Evolutionary conservation across 108 stramenopile species (phyloP).

Genomic region (Fragilaria crotonensis): DNA sequence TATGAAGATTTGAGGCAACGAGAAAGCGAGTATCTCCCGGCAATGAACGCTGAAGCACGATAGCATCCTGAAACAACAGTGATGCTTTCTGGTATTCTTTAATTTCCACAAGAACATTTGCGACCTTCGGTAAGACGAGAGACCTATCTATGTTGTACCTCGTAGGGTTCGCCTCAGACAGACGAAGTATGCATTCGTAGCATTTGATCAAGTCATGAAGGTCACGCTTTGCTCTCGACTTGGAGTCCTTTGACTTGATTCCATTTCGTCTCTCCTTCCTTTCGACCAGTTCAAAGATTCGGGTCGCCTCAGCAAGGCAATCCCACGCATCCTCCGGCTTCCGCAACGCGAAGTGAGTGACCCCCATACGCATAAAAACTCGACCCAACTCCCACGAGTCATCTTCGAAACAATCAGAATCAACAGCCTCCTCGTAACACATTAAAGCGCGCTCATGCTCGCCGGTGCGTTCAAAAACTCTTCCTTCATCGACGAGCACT

Average conservation of each 20-base stretch:
- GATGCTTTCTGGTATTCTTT: slow-evolving; percentile 31
- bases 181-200: slow-evolving; percentile 26
- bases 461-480: slow-evolving; percentile 28
- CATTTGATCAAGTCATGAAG: slow-evolving; percentile 26
- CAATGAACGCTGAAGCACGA: slow-evolving; percentile 33
- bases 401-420: slow-evolving; percentile 25
- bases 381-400: slow-evolving; percentile 42
- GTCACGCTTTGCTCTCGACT: slow-evolving; percentile 4
- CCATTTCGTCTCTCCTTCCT: neutral
- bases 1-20: slow-evolving; percentile 36
- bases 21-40: slow-evolving; percentile 24
- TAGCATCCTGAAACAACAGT: slow-evolving; percentile 31
- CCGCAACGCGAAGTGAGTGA: slow-evolving; percentile 14
- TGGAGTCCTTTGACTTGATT: slow-evolving; percentile 14
- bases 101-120: slow-evolving; percentile 27
- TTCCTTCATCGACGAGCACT: slow-evolving; percentile 29
- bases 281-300: slow-evolving; percentile 24
- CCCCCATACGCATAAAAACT: slow-evolving; percentile 25
- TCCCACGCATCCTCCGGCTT: slow-evolving; percentile 19
- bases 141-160: slow-evolving; percentile 21
- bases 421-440: slow-evolving; percentile 32
- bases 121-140: slow-evolving; percentile 33
- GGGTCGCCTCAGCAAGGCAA: slow-evolving; percentile 23
- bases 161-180: slow-evolving; percentile 19
- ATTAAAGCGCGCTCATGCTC: slow-evolving; percentile 5